Evolutionary conservation across 1,139 yeast genomes (phyloP).

Genomic region (Blastobotrys indianensis): DNA sequence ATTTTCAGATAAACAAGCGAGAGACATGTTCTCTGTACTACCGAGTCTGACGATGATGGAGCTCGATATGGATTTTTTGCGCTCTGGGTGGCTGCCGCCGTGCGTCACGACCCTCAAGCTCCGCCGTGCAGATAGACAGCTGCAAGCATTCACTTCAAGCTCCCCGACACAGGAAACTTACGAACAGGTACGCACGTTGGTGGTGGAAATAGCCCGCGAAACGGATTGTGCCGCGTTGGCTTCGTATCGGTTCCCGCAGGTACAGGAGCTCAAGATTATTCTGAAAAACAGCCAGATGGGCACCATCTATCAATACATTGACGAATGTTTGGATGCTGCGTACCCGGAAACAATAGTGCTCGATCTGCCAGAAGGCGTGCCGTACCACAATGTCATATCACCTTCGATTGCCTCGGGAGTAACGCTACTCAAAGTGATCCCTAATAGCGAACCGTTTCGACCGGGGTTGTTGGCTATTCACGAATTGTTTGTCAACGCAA

Average conservation of each 20-base stretch:
- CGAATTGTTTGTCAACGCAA: background rate
- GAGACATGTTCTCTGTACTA: background rate
- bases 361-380: slow-evolving; percentile 3
- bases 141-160: background rate
- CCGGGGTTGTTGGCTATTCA: slow-evolving; percentile 1
- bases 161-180: background rate
- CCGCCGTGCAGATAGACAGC: background rate
- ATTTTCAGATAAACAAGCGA: slow-evolving; percentile 6
- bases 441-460: slow-evolving; percentile 2
- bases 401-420: background rate
- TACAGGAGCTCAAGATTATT: background rate
- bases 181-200: background rate
- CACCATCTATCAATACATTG: background rate
- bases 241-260: slow-evolving; percentile 2
- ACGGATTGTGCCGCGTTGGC: background rate
- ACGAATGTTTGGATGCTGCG: background rate
- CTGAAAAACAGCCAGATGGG: background rate
- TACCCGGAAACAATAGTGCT: background rate
- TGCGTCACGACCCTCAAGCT: background rate
- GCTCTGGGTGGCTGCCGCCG: slow-evolving; percentile 3
- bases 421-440: background rate
- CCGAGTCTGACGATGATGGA: background rate
- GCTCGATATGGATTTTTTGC: slow-evolving; percentile 6
- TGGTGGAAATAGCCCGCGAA: background rate
- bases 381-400: background rate